Conservation (phyloP, 305 asterid species). For the Fraxinus latifolia region DNA sequence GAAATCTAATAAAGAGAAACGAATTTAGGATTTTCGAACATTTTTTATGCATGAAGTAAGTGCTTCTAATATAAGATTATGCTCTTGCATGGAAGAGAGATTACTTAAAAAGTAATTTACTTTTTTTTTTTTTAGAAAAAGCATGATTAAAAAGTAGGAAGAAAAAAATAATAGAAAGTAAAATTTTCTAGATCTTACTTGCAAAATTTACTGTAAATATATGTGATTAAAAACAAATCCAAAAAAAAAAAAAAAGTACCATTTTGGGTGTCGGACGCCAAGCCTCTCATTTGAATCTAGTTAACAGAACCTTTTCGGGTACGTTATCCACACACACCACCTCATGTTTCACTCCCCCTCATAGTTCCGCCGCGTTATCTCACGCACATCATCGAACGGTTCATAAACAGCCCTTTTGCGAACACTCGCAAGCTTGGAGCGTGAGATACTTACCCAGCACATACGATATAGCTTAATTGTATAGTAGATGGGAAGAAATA, state of each 20-base stretch:
- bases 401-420: neutral
- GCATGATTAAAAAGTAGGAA: no score
- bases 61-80: no score
- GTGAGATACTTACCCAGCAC: neutral
- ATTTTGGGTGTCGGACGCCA: conserved; percentile 44
- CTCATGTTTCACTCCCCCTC: conserved; percentile 15
- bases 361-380: neutral
- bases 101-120: no score
- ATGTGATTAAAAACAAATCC: neutral
- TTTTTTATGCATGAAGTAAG: no score
- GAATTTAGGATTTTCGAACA: neutral
- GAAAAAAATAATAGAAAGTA: no score
- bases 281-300: conserved; percentile 32
- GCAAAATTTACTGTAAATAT: neutral
- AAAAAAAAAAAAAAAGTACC: no score
- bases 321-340: conserved; percentile 44
- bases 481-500: conserved; percentile 7
- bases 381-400: neutral
- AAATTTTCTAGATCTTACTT: no score
- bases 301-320: conserved; percentile 40
- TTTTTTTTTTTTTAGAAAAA: no score
- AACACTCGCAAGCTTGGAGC: neutral
- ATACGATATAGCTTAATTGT: neutral
- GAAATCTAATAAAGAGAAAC: no score
- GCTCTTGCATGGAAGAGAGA: no score